phyloP scores from a whole-genome alignment of 805 yeast genomes.

The Kuraishia molischiana region DNA sequence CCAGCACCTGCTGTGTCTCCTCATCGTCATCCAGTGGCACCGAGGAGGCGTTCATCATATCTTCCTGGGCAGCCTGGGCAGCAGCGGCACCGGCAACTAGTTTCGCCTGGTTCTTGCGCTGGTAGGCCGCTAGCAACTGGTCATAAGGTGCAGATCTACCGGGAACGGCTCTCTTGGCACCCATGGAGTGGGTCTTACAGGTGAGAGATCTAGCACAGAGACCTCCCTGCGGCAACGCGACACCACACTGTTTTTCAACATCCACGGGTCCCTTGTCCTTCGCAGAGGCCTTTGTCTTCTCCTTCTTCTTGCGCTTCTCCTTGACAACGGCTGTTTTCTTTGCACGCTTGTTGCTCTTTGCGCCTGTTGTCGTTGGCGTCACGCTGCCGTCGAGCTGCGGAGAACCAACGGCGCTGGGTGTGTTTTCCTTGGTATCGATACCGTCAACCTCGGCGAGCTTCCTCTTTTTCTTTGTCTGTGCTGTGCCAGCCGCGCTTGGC shows the following conservation, averaged over 20 bases:
- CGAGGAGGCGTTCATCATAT: slow-evolving; percentile 37
- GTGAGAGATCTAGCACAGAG: slow-evolving; percentile 93
- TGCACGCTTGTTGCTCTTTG: too few species aligned
- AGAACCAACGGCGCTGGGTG: too few species aligned
- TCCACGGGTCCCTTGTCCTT: slow-evolving; percentile 79
- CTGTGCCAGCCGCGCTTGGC: background rate
- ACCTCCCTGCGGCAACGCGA: slow-evolving; percentile 87
- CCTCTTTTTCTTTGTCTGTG: background rate
- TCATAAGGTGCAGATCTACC: slow-evolving; percentile 95
- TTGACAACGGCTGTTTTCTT: slow-evolving; percentile 3
- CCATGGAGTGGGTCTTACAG: slow-evolving; percentile 98
- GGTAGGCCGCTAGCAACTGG: slow-evolving; percentile 77
- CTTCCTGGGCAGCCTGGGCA: slow-evolving; percentile 68
- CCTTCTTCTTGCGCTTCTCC: slow-evolving; percentile 3
- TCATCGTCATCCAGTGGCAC: slow-evolving; percentile 73
- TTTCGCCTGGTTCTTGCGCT: slow-evolving; percentile 86
- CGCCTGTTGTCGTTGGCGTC: too few species aligned
- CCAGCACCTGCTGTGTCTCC: slow-evolving; percentile 84
- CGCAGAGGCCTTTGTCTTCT: slow-evolving; percentile 17
- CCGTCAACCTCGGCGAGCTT: background rate
- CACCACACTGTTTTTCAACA: slow-evolving; percentile 94
- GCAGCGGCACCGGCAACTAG: slow-evolving; percentile 75
- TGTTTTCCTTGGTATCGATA: slow-evolving; percentile 1
- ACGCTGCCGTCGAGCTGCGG: too few species aligned
- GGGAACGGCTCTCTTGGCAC: slow-evolving; percentile 89